Evolutionary conservation across 345 rosid species (phyloP).

Genomic region (Lepidium aucheri): DNA sequence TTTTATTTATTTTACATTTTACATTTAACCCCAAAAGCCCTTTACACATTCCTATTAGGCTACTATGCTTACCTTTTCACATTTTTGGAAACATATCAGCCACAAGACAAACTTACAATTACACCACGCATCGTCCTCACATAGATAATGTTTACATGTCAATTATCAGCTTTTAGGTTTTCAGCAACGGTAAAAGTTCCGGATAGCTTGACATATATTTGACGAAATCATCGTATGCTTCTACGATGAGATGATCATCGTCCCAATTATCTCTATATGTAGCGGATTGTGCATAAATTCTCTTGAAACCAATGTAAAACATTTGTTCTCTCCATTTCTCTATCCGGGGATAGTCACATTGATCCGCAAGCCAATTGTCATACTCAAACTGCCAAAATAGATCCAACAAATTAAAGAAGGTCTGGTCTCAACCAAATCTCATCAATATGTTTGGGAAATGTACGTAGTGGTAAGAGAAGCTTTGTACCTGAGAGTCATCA

Average conservation of each 20-base stretch:
- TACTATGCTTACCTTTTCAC: not conserved
- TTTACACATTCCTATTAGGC: not conserved
- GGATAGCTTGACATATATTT: slow-evolving; percentile 24
- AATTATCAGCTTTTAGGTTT: slow-evolving; percentile 9
- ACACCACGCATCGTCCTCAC: not conserved
- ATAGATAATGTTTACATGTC: not conserved
- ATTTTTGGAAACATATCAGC: no score
- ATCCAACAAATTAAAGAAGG: not conserved
- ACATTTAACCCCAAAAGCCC: not conserved
- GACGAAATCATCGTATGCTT: slow-evolving; percentile 45
- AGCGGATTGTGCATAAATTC: slow-evolving; percentile 22
- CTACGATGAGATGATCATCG: slow-evolving; percentile 40
- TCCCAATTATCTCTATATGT: slow-evolving; percentile 61
- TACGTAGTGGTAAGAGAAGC: not conserved
- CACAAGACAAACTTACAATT: slow-evolving; percentile 8
- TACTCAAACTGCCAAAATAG: slow-evolving; percentile 40
- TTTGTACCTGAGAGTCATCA: slow-evolving; percentile 24
- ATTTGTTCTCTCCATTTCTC: slow-evolving; percentile 63
- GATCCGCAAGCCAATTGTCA: slow-evolving; percentile 47
- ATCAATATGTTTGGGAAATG: not conserved
- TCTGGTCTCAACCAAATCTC: not conserved
- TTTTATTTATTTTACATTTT: not conserved
- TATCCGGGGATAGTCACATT: slow-evolving; percentile 25
- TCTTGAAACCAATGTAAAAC: slow-evolving; percentile 22
- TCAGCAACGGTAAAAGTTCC: slow-evolving; percentile 23